phyloP scores from a whole-genome alignment of 106 monocot genomes.

The Platanthera zijinensis region DNA sequence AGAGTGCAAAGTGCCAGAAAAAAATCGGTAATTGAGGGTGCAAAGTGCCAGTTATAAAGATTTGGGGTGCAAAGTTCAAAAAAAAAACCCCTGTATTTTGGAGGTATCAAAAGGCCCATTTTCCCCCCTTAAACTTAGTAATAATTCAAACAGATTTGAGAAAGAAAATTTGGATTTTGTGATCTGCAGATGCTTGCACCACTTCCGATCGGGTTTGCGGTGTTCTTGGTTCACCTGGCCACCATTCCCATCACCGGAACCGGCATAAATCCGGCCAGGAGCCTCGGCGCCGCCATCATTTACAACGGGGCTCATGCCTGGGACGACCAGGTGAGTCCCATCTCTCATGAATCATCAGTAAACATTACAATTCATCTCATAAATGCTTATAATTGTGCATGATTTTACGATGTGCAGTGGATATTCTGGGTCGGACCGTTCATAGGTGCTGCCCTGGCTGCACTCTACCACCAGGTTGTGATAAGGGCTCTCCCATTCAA shows the following conservation, averaged over 20 bases:
- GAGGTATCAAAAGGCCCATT: too few species aligned
- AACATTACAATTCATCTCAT: neutral
- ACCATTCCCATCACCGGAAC: constrained; percentile 9
- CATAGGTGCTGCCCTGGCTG: constrained; percentile 27
- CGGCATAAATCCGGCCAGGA: constrained; percentile 10
- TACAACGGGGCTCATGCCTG: constrained; percentile 7
- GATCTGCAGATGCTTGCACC: constrained; percentile 4
- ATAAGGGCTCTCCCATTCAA: constrained; percentile 30
- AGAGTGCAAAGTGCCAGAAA: too few species aligned
- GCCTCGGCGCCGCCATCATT: constrained; percentile 6
- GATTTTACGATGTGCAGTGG: constrained; percentile 8
- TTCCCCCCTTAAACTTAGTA: too few species aligned
- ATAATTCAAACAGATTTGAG: neutral
- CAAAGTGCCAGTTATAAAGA: too few species aligned
- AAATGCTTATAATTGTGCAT: neutral
- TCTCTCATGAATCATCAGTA: neutral
- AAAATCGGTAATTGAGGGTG: too few species aligned
- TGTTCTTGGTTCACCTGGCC: constrained; percentile 7
- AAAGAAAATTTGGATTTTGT: neutral
- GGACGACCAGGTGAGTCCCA: constrained; percentile 7
- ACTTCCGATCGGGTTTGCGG: constrained; percentile 9
- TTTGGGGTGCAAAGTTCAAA: too few species aligned
- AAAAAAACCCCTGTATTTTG: too few species aligned
- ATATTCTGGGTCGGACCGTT: constrained; percentile 35
- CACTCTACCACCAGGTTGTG: constrained; percentile 20